Conservation (phyloP, 2,329 filamentous ascomycete genomes). For the Colletotrichum higginsianum region DNA sequence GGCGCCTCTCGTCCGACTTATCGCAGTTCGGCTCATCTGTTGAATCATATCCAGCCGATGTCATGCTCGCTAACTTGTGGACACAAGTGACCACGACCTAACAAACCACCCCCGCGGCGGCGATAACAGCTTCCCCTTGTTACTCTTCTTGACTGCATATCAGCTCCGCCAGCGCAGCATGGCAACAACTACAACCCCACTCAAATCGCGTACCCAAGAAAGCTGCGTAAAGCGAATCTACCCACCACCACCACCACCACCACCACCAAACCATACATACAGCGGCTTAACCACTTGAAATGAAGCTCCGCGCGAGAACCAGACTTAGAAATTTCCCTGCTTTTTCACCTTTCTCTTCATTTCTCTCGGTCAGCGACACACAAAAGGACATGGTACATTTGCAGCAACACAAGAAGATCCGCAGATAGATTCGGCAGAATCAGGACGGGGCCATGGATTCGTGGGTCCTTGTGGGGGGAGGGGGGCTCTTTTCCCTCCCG, state of each 20-base stretch:
- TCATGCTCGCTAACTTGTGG: background rate
- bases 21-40: background rate
- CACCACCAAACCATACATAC: background rate
- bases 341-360: background rate
- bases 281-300: background rate
- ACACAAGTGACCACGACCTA: background rate
- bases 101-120: background rate
- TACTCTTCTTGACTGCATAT: background rate
- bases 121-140: background rate
- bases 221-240: background rate
- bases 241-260: too few relatives aligned
- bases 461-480: background rate
- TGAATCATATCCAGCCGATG: background rate
- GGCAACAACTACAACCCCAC: background rate
- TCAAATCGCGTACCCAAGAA: background rate
- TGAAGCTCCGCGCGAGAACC: background rate
- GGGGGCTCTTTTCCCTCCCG: background rate
- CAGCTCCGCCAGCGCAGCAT: background rate
- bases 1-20: background rate
- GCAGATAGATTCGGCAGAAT: slow-evolving; percentile 1
- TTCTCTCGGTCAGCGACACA: background rate
- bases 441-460: background rate
- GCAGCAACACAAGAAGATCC: slow-evolving; percentile 9
- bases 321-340: background rate
- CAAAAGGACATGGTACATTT: background rate